Evolutionary conservation across 2,329 filamentous ascomycete species (phyloP), one percentile per base, ranked within the genome.

Genomic region (Nigrospora osmanthi): DNA sequence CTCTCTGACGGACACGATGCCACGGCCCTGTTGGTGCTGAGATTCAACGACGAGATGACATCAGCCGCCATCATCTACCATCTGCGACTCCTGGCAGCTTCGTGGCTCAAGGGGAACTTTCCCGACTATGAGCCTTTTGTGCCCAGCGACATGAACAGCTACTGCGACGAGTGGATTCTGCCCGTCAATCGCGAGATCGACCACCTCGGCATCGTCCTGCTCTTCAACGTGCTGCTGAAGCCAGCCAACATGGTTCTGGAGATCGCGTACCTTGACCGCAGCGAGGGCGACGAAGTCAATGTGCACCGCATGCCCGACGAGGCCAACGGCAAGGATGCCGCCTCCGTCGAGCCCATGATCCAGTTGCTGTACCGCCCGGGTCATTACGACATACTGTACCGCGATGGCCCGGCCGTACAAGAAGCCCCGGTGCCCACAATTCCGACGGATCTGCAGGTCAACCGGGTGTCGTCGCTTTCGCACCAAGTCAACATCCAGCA

Each of bases 381-480:
- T 48, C 93, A 97, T 66, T 98, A 97, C 64, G 93, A 97, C 64
- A 83, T 98, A 49, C 75, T 97, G 32, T 98, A 98, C 71, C 60
- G 70, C 74, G 45, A 56, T 47, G 40, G 48, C 52, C 37, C 49
- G 49, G 38, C 47, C 51, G 38, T 49, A 47, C 42, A 54, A 45
- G 52, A 60, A 49, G 44, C 52, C 48, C 58, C 43, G 47, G 57
- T 42, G 38, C 52, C 46, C 48, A 58, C 58, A 41, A 50, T 57
- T 11, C 52, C 54, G n/a, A 49, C 51, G 35, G 48, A 59, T 33
- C 51, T 82, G 38, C 76, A 79, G 51, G 73, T 84, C 38, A 70
- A 80, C 54, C 68, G 75, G 19, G 75, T 72, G 11, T 62, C 65
- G 13, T 61, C 64, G 3, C 70, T 79, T 47, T 65, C 67, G 4